These are phyloP conservation scores for Sclerotinia sclerotiorum DNA, from an alignment of 2,329 filamentous ascomycete species.

Conservation along the genomic window DNA sequence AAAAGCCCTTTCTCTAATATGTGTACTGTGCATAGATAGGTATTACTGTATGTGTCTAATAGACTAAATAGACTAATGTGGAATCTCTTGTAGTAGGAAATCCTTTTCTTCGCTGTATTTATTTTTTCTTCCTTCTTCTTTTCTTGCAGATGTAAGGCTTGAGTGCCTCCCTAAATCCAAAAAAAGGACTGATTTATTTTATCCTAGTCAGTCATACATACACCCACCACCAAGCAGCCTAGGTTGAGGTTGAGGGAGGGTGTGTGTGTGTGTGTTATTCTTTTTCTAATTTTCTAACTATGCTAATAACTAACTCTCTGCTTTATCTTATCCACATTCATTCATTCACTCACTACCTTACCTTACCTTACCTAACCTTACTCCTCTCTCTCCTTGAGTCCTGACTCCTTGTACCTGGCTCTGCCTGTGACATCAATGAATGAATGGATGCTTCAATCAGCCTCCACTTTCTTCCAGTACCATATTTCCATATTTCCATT, in stretches of 20 bases:
- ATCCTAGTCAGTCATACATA: conserved; percentile 1
- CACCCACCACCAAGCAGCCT: background rate
- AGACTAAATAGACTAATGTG: conserved; percentile 4
- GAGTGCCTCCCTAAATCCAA: background rate
- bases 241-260: background rate
- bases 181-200: background rate
- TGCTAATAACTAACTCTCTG: too few species aligned
- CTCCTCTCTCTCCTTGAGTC: background rate
- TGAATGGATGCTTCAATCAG: conserved; percentile 12
- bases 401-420: conserved; percentile 18
- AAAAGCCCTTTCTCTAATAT: background rate
- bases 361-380: background rate
- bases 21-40: background rate
- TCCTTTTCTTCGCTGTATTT: conserved; percentile 1
- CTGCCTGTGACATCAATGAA: conserved; percentile 25
- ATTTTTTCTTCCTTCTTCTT: conserved; percentile 1
- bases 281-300: too few species aligned
- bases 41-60: background rate
- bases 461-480: conserved; percentile 16
- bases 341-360: background rate
- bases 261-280: background rate
- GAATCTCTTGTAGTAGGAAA: background rate
- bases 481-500: conserved; percentile 12
- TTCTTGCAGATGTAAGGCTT: conserved; percentile 9
- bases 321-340: conserved; percentile 9